Conservation (phyloP, 768 basidiomycete genomes). For the Harrya chromipes region DNA sequence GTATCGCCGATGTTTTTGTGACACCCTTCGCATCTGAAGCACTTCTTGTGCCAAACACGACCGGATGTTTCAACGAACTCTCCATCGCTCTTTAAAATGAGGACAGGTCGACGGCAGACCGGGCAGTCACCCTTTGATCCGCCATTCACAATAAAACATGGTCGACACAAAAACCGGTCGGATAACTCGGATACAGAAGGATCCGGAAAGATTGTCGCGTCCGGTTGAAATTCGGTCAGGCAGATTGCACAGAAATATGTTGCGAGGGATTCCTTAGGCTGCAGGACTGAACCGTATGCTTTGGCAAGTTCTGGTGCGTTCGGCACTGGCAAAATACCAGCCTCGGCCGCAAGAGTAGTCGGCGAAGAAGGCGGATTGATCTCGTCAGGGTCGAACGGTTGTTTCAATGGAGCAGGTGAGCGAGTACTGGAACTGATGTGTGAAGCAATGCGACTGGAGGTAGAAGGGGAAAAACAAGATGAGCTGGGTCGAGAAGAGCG, state of each 20-base stretch:
- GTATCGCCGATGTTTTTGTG: slow-evolving; percentile 66
- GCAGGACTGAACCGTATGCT: slow-evolving; percentile 81
- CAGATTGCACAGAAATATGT: slow-evolving; percentile 71
- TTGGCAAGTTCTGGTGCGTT: slow-evolving; percentile 67
- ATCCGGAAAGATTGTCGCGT: slow-evolving; percentile 85
- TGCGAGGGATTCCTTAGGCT: slow-evolving; percentile 70
- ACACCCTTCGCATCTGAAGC: slow-evolving; percentile 75
- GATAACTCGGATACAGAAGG: slow-evolving; percentile 32
- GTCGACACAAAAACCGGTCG: slow-evolving; percentile 68
- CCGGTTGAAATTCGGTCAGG: slow-evolving; percentile 63
- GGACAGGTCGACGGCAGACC: slow-evolving; percentile 64
- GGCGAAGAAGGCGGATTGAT: slow-evolving; percentile 26
- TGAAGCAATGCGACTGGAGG: slow-evolving; percentile 50
- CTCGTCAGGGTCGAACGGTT: slow-evolving; percentile 22
- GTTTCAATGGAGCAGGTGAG: slow-evolving; percentile 59
- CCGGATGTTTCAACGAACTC: slow-evolving; percentile 70
- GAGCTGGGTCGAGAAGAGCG: slow-evolving; percentile 52
- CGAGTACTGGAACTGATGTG: slow-evolving; percentile 56
- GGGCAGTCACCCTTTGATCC: slow-evolving; percentile 77
- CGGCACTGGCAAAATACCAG: slow-evolving; percentile 60
- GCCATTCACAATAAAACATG: slow-evolving; percentile 69
- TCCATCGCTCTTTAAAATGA: slow-evolving; percentile 74
- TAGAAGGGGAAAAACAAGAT: slow-evolving; percentile 28
- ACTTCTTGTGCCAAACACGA: slow-evolving; percentile 77
- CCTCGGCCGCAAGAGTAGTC: slow-evolving; percentile 50